Base-by-base conservation (phyloP, 805 yeast species). In the Jamesozyma gamospora region DNA sequence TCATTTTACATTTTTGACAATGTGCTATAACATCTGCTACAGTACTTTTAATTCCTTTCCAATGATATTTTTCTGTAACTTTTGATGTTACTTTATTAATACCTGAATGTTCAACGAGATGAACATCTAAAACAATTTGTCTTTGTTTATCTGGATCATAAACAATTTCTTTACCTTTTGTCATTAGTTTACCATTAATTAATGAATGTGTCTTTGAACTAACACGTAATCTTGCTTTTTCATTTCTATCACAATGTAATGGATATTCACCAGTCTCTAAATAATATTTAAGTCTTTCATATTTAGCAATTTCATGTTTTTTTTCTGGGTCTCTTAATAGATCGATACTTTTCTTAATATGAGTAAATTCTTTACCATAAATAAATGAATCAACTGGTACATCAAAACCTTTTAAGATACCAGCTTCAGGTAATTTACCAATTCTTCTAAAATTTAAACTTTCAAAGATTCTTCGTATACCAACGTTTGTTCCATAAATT, bases 41-140 rank as follows among this genome's bases (percentile, higher is more conserved):
- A 0, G 95, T 85, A 41, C 77, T 86, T 60, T 92, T 88, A 46
- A 90, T 82, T 37, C 94, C 74, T 1, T 86, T 75, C 96, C 97
- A 90, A 58, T 86, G 94, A 50, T 82, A 90, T 49, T 74, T 73
- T 45, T 82, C 92, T 1, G 88, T 74, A 14, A 92, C 74, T 14
- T 72, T 63, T 0, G 90, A 65, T 0, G 96, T 87, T 2, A 94
- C 79, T 53, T 80, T 84, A 63, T 90, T 90, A 46, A 90, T 86
- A 10, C 97, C 97, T 11, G 79, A 79, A 56, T 90, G 98, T 34
- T 71, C 74, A 16, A 70, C 60, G 46, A 70, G 55, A 56, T 90
- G 98, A 16, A 76, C 63, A 33, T 79, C 81, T 8, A 75, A 70
- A 27, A 88, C 84, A 25, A 90, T 77, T 46, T 76, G 79, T 34